Base-by-base conservation (phyloP, 345 rosid species). In the Odontarrhena argentea region DNA sequence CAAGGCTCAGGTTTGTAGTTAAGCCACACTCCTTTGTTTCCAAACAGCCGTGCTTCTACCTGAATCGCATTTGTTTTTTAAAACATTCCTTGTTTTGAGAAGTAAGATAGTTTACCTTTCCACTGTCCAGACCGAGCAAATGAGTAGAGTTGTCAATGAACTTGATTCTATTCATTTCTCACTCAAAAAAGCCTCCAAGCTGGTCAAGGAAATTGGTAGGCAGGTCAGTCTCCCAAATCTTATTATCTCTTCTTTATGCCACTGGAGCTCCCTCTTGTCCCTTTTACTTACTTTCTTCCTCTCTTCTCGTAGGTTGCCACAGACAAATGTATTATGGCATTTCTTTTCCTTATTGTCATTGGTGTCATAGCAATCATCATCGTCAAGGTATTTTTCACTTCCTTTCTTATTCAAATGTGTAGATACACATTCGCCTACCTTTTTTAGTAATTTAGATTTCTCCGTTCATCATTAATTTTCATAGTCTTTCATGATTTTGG, bases 201-300 rank as follows among this genome's bases (percentile, higher is more conserved):
- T 94, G 74, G 99, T 91, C 65, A 94, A 91, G 85, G 97, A 91
- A 83, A 86, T 91, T 56, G 92, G 97, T 83, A 88, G 99, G 82
- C 99, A 94, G 96, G 97, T 93, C 82, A 76, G 81, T 83, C 67
- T 80, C 80, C 65, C 28, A 54, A 50, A 50, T 70, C 54, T 65
- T 46, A 76, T 54, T 71, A 13, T 49, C 60, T 55, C 68, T 46
- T 70, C 40, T 59, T 58, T 67, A 52, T 42, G 36, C 59, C n/a
- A 5, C n/a, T 45, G 14, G 43, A 44, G 18, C 50, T 35, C 26
- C 37, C 40, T 60, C 64, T 14, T 45, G 30, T 47, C 52, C 38
- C 51, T 35, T 71, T 53, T 47, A 60, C 77, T 69, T 36, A 75
- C 36, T 71, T 58, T 54, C 11, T 15, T 4, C 59, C 28, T 63